Evolutionary conservation across 164 flowering plant genomes (phyloP), one percentile per base, ranked within the genome.

Genomic region (Platanus orientalis): DNA sequence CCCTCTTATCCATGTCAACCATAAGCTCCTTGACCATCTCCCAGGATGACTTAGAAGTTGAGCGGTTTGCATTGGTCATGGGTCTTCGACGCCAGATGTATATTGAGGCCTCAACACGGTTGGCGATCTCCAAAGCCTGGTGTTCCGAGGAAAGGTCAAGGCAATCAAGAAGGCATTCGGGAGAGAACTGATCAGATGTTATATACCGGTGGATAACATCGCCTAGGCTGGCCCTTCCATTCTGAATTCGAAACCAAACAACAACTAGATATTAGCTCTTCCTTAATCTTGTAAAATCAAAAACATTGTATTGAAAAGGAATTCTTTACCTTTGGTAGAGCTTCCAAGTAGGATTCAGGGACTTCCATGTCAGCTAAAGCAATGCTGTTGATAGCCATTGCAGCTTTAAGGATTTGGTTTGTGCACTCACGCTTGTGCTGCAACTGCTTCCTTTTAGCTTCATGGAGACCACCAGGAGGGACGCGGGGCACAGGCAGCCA

Each of bases 71-170:
- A 63, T 72, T 67, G 36, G 52, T 23, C 24, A 64, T 61, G 1
- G 83, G 79, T 70, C 72, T 85, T 0, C 73, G 23, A n/a, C n/a
- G n/a, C n/a, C n/a, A n/a, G n/a, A n/a, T n/a, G n/a, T n/a, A n/a
- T n/a, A n/a, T n/a, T n/a, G n/a, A n/a, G n/a, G n/a, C n/a, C n/a
- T n/a, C n/a, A n/a, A n/a, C n/a, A n/a, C n/a, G n/a, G n/a, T n/a
- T 94, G 39, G 96, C 97, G 40, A 94, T 78, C 69, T 94, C 99
- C 32, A 89, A 65, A 50, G 90, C 96, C 52, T 81, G 79, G 70
- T 86, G 92, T 55, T 94, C 99, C n/a, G 93, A 79, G 9, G 96
- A 80, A 51, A 91, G 74, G 65, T 92, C 96, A 24, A 94, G 82
- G 82, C 89, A 94, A 75, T 91, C 97, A 58, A 94, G n/a, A n/a